Conservation (phyloP, 805 yeast species). For the Ogataea henricii region DNA sequence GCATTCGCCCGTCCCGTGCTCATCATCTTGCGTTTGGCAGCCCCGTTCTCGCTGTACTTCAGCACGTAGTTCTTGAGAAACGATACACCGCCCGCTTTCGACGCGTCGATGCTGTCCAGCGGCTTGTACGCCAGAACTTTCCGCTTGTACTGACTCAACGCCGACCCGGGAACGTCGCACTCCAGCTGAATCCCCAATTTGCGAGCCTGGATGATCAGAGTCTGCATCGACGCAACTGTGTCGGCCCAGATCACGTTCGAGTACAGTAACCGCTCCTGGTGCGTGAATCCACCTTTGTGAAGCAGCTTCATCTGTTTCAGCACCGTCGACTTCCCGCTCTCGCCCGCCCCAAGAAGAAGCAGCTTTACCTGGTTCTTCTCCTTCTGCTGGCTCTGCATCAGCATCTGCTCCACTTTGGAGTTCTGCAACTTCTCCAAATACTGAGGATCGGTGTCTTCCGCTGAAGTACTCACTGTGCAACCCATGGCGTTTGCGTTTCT, state of each 20-base stretch:
- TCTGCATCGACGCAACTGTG: constrained; percentile 80
- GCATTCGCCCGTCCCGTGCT: constrained; percentile 56
- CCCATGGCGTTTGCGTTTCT: constrained; percentile 51
- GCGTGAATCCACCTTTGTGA: constrained; percentile 83
- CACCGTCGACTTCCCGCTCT: constrained; percentile 91
- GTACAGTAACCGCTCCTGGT: constrained; percentile 77
- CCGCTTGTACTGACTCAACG: constrained; percentile 49
- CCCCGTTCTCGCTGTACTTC: constrained; percentile 58
- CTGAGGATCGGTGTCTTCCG: constrained; percentile 49
- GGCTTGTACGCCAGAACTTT: constrained; percentile 58
- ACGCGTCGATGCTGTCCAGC: constrained; percentile 61
- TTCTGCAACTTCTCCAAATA: constrained; percentile 47
- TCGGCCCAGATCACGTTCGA: constrained; percentile 92
- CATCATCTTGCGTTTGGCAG: constrained; percentile 48
- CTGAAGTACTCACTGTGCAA: constrained; percentile 58
- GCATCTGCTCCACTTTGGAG: constrained; percentile 52
- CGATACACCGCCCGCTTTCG: constrained; percentile 64
- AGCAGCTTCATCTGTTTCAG: constrained; percentile 82
- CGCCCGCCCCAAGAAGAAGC: constrained; percentile 89
- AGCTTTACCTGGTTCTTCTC: constrained; percentile 67
- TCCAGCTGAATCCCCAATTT: constrained; percentile 62
- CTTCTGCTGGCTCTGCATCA: constrained; percentile 52
- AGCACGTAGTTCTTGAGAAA: constrained; percentile 65
- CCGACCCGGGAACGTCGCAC: constrained; percentile 58
- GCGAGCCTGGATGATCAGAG: constrained; percentile 73